Base-by-base conservation (phyloP, 2,329 filamentous ascomycete species). In the Nemania diffusa region DNA sequence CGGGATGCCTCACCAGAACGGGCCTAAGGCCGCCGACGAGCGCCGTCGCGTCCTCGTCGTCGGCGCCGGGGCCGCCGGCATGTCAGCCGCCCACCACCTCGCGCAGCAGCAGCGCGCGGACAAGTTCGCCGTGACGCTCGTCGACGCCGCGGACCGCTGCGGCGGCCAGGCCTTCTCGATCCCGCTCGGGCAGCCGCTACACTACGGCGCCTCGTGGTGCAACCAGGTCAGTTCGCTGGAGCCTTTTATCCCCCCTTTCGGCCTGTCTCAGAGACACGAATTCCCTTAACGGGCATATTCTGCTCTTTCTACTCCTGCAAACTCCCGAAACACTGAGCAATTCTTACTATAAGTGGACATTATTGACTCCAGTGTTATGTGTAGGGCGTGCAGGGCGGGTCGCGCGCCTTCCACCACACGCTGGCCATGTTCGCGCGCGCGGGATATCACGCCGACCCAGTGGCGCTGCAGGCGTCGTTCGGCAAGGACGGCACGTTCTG, bases 131-230 rank as follows among this genome's bases (percentile, higher is more conserved):
- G 83, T 89, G 22, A 89, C 86, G 1, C 73, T 90, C 37, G 82
- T 87, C 65, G 85, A 87, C 62, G 84, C 85, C 1, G 83, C 84
- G 7, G 80, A 86, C 73, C 88, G 88, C 73, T 88, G 87, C 72
- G 87, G 87, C 62, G 87, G 87, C 0, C 87, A 90, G 73, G 87
- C 87, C 1, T 89, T 88, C 76, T 88, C 87, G 3, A 88, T 89
- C 51, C 84, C 85, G 17, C 76, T 90, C 17, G 84, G 89, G 72
- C 86, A 88, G 73, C 78, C 85, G 37, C n/a, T n/a, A n/a, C 84
- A 82, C 50, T 82, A 88, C 73, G 87, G 87, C n/a, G 86, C 87
- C 3, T 84, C 83, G 62, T 90, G 87, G 87, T 81, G 88, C 71
- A 90, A 90, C 71, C 87, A n/a, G n/a, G n/a, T n/a, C n/a, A n/a